Evolutionary conservation across 1,284 basidiomycete species (phyloP).

Genomic region (Apiotrichum montevideense): DNA sequence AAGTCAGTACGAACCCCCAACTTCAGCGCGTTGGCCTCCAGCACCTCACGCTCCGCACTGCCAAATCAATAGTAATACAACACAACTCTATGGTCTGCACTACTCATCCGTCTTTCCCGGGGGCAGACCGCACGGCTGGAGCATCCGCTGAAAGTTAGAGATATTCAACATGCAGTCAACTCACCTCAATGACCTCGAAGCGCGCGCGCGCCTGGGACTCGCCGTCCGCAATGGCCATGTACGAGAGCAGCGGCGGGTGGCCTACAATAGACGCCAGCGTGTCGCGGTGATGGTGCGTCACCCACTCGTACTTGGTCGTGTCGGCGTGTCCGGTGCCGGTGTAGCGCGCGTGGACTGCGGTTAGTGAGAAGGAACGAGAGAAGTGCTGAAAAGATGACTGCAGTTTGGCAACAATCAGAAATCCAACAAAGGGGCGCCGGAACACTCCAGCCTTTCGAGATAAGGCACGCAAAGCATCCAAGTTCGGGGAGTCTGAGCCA

Average conservation of each 20-base stretch:
- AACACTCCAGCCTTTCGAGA: no score
- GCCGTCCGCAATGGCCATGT: constrained; percentile 86
- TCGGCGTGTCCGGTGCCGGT: constrained; percentile 94
- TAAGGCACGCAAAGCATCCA: no score
- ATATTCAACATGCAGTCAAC: constrained; percentile 25
- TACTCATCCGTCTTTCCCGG: constrained; percentile 83
- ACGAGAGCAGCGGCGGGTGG: constrained; percentile 78
- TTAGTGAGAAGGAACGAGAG: constrained; percentile 6
- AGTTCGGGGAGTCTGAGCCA: no score
- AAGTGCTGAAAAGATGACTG: no score
- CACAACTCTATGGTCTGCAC: constrained; percentile 4
- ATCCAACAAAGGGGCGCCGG: no score
- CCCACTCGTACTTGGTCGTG: constrained; percentile 92
- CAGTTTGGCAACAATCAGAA: no score
- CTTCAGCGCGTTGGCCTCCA: no score
- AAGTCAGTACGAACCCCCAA: no score
- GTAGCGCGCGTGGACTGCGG: constrained; percentile 87
- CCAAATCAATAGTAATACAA: constrained; percentile 8
- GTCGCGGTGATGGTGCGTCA: constrained; percentile 94
- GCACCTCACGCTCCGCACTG: no score
- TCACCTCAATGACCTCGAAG: constrained; percentile 92
- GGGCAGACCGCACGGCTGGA: constrained; percentile 96
- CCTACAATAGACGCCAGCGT: constrained; percentile 87
- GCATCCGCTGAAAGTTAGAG: constrained; percentile 64
- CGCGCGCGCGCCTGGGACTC: constrained; percentile 81